Evolutionary conservation across 2,329 filamentous ascomycete species (phyloP).

Genomic region (Gliomastix tumulicola): DNA sequence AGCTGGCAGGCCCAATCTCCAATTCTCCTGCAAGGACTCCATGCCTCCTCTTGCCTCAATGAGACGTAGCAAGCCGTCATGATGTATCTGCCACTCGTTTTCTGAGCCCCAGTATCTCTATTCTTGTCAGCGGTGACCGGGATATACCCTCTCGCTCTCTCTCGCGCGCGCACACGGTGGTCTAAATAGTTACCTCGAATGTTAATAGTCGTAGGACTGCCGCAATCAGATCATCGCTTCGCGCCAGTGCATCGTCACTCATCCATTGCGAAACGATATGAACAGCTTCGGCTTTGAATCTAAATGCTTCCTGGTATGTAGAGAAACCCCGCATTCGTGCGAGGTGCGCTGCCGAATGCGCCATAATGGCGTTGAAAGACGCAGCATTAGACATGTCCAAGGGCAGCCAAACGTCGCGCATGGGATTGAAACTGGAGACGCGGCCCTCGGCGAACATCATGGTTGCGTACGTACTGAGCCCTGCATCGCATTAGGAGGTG

Average conservation of each 20-base stretch:
- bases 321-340: conserved; percentile 20
- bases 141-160: not conserved
- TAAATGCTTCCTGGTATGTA: conserved; percentile 14
- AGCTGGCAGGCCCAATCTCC: conserved; percentile 1
- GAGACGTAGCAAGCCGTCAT: conserved; percentile 1
- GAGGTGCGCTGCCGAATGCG: conserved; percentile 29
- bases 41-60: conserved; percentile 3
- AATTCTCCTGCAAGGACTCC: conserved; percentile 1
- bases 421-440: conserved; percentile 23
- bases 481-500: conserved; percentile 6
- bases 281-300: conserved; percentile 25
- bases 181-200: not conserved
- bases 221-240: conserved; percentile 19
- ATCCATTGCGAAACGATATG: conserved; percentile 24
- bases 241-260: conserved; percentile 14
- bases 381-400: conserved; percentile 30
- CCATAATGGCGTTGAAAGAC: conserved; percentile 31
- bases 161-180: not conserved
- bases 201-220: conserved; percentile 4
- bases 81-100: conserved; percentile 3
- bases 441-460: conserved; percentile 21
- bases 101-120: conserved; percentile 4
- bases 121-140: not conserved
- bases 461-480: conserved; percentile 19
- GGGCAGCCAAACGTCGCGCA: conserved; percentile 30